Conservation (phyloP, 495 filamentous ascomycete species). For the Tuber umbilicatum region DNA sequence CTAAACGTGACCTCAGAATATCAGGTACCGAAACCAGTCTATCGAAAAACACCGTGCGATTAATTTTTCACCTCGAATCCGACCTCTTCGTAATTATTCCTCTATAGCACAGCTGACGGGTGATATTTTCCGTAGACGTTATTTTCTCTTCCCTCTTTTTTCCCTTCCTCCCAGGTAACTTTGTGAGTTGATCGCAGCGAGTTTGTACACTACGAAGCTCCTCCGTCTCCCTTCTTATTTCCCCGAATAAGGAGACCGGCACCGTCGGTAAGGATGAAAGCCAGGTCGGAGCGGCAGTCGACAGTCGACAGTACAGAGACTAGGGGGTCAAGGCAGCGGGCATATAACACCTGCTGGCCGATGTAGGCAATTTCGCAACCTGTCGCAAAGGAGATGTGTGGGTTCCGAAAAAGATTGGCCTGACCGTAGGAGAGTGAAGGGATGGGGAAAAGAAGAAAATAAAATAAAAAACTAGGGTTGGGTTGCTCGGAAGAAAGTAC, state of each 20-base stretch:
- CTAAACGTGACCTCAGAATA: slow-evolving; percentile 7
- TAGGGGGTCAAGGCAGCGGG: neutral
- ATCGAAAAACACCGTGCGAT: slow-evolving; percentile 8
- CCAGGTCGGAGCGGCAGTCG: slow-evolving; percentile 37
- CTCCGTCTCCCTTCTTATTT: neutral
- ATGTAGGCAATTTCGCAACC: neutral
- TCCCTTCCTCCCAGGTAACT: slow-evolving; percentile 4
- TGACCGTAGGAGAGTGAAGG: slow-evolving; percentile 37
- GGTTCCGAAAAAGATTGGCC: slow-evolving; percentile 38
- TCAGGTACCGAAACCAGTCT: slow-evolving; percentile 25
- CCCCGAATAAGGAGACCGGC: slow-evolving; percentile 25
- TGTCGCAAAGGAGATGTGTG: slow-evolving; percentile 9
- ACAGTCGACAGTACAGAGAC: slow-evolving; percentile 23
- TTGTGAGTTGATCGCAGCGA: slow-evolving; percentile 35
- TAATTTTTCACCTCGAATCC: neutral
- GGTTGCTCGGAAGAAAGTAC: slow-evolving; percentile 24
- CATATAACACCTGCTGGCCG: neutral
- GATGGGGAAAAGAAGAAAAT: slow-evolving; percentile 12
- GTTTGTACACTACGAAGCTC: neutral
- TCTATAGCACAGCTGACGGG: slow-evolving; percentile 33
- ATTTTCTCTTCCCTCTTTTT: slow-evolving; percentile 19
- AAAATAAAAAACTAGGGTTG: neutral
- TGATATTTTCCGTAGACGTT: slow-evolving; percentile 14
- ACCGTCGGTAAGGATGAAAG: slow-evolving; percentile 38
- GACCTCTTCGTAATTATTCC: slow-evolving; percentile 30